Evolutionary conservation across 495 filamentous ascomycete genomes (phyloP), one percentile per base, ranked within the genome.

Genomic region (Polyplosphaeria fusca): DNA sequence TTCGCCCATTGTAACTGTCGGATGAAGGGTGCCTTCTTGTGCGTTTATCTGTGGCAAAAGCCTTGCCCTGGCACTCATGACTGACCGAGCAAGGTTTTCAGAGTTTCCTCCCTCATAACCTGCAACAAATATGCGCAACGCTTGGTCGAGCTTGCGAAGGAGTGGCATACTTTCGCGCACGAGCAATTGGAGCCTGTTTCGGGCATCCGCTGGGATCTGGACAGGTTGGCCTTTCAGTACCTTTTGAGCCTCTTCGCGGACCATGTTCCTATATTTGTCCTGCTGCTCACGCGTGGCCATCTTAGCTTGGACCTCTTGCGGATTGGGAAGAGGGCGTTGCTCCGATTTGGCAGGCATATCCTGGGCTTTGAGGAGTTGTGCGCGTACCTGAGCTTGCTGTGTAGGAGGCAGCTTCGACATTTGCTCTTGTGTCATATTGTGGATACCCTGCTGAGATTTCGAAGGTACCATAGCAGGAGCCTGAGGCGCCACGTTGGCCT

Each of bases 341-440:
- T 32, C 25, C 0, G 47, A 14, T 41, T 57, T 56, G 52, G 38
- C 62, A 18, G 30, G 30, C 7, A 35, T 7, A 42, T 24, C 52
- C 48, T 71, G 68, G 4, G 60, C 68, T 35, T 65, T 64, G 16
- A 57, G 41, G 20, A 69, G 49, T 35, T 56, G 47, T 5, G 28
- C 44, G 9, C 55, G 51, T 26, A 57, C 39, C 37, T 56, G 50
- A 3, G 27, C n/a, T 16, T 58, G 57, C 43, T 82, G 81, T 52
- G 82, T 76, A 2, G 78, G 77, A 4, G 67, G 65, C 65, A 84
- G 70, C 1, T 63, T 69, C 32, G 77, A 74, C 44, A 85, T 47
- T 61, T 86, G 81, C 41, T 84, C 74, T 2, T 70, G 63, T 4
- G 74, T 77, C 16, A 79, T 55, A 24, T 65, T 50, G 14, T 63